phyloP scores from a whole-genome alignment of 1,284 basidiomycete species.

The Trametes polyzona region DNA sequence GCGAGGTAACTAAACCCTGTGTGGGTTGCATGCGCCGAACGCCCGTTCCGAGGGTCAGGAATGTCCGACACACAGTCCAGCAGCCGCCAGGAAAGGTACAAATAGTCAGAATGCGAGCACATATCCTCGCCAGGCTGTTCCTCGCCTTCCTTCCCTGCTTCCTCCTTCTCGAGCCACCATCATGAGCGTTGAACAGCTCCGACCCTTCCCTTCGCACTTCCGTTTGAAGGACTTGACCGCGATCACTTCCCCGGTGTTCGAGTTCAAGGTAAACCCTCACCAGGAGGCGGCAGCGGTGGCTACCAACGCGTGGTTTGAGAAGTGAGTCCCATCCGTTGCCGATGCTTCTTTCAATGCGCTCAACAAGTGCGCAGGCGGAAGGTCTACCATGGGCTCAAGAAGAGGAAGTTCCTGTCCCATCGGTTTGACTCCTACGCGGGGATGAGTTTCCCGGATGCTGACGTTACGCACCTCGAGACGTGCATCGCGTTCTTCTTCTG shows the following conservation, averaged over 20 bases:
- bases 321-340: slow-evolving; percentile 9
- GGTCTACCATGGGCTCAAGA: slow-evolving; percentile 27
- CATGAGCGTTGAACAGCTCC: slow-evolving; percentile 28
- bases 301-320: slow-evolving; percentile 25
- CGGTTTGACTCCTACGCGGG: slow-evolving; percentile 47
- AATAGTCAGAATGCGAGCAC: slow-evolving; percentile 7
- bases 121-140: background rate
- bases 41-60: background rate
- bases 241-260: slow-evolving; percentile 25
- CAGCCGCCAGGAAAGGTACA: slow-evolving; percentile 15
- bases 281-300: slow-evolving; percentile 18
- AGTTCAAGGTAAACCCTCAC: slow-evolving; percentile 28
- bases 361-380: slow-evolving; percentile 12
- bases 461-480: slow-evolving; percentile 46
- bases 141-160: background rate
- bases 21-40: slow-evolving; percentile 4
- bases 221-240: slow-evolving; percentile 25
- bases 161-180: background rate
- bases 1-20: slow-evolving; percentile 12
- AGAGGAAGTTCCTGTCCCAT: slow-evolving; percentile 27
- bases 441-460: slow-evolving; percentile 48
- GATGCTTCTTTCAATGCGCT: background rate
- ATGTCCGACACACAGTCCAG: background rate
- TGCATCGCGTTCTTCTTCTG: slow-evolving; percentile 50
- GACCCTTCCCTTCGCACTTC: slow-evolving; percentile 28